Conservation (phyloP, 805 yeast species). For the Wickerhamiella hasegawae region DNA sequence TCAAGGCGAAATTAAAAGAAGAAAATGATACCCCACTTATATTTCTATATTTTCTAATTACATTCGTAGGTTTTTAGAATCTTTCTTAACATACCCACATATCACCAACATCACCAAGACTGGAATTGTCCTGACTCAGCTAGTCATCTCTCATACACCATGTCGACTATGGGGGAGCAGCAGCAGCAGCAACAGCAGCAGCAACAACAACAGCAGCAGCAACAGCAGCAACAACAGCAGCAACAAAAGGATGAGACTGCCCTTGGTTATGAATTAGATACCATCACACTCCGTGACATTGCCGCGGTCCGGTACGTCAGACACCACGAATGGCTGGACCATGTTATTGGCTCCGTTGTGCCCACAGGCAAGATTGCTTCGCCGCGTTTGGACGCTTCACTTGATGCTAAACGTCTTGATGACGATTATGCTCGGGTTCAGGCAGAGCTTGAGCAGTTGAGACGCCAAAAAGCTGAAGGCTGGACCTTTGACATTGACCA, state of each 20-base stretch:
- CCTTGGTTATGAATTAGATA: slow-evolving; percentile 27
- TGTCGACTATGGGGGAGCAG: too few species aligned
- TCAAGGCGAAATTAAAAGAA: too few species aligned
- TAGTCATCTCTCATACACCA: too few species aligned
- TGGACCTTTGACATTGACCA: slow-evolving; percentile 10
- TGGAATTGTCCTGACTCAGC: too few species aligned
- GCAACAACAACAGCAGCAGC: too few species aligned
- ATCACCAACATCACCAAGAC: too few species aligned
- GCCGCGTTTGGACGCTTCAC: slow-evolving; percentile 8
- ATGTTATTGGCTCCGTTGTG: slow-evolving; percentile 24
- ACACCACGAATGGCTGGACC: slow-evolving; percentile 31
- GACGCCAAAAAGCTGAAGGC: slow-evolving; percentile 10
- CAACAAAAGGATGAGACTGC: slow-evolving; percentile 12
- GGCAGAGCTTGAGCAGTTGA: slow-evolving; percentile 17
- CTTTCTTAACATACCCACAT: too few species aligned
- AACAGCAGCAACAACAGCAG: too few species aligned
- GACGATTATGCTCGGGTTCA: slow-evolving; percentile 18
- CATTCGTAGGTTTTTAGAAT: too few species aligned
- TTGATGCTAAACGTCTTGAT: slow-evolving; percentile 40
- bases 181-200: too few species aligned
- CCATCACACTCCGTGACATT: slow-evolving; percentile 26
- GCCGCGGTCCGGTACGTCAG: slow-evolving; percentile 27
- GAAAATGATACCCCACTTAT: too few species aligned
- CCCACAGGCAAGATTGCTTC: slow-evolving; percentile 15
- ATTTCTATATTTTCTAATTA: too few species aligned